Percentiles rank a stretch among this genome's conserved stretches.
Conservation (phyloP, 106 monocot genomes). For the Acorus gramineus region DNA sequence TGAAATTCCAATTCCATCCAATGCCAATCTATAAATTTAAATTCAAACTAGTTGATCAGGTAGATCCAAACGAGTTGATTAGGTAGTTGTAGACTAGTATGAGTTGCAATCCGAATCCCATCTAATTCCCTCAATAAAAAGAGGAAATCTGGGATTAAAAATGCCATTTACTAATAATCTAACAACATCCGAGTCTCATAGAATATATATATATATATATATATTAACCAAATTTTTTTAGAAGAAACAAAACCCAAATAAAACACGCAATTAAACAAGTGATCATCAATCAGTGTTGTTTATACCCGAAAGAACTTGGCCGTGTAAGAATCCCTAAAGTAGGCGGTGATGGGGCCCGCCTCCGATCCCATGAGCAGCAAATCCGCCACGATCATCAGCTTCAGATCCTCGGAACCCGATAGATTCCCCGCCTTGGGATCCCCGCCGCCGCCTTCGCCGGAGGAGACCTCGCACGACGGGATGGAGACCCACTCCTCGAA, state of each 20-base stretch:
- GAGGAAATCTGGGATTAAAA: too few species aligned
- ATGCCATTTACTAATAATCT: too few species aligned
- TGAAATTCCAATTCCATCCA: too few species aligned
- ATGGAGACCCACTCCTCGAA: constrained; percentile 14
- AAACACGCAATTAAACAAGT: too few species aligned
- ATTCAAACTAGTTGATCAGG: too few species aligned
- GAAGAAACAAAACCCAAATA: not conserved
- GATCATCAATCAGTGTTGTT: not conserved
- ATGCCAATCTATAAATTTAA: too few species aligned
- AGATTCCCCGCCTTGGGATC: constrained; percentile 6
- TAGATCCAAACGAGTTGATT: too few species aligned
- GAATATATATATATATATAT: not conserved
- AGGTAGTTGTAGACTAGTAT: too few species aligned
- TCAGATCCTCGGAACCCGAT: constrained; percentile 10
- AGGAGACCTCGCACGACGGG: constrained; percentile 6
- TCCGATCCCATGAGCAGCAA: constrained; percentile 35
- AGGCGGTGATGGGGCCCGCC: constrained; percentile 13
- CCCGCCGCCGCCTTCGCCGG: not conserved
- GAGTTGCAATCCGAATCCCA: too few species aligned
- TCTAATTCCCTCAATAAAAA: too few species aligned
- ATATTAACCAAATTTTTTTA: not conserved
- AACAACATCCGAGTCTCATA: too few species aligned
- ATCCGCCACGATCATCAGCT: constrained; percentile 52
- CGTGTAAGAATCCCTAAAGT: constrained; percentile 24
- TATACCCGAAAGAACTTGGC: constrained; percentile 41